phyloP scores from a whole-genome alignment of 257 asterid species.

The Solanum neorickii region DNA sequence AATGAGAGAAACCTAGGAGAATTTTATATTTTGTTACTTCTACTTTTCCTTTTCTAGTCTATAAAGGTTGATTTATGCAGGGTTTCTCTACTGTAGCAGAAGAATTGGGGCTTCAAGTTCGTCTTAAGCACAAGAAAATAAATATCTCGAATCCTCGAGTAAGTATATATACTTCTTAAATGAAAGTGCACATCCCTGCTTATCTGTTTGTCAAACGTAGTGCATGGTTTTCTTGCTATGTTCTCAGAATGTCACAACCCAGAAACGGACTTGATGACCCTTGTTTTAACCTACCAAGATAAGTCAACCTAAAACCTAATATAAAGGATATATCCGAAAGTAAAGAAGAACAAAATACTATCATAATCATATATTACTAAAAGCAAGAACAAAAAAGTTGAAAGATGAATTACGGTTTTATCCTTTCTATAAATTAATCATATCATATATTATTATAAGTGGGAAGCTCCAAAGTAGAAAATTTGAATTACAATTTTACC shows the following conservation, averaged over 20 bases:
- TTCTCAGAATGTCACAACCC: not conserved
- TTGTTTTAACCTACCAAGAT: not conserved
- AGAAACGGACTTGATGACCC: not conserved
- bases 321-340: not conserved
- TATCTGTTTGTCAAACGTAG: not conserved
- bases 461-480: too few species aligned
- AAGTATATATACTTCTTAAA: slow-evolving; percentile 17
- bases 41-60: not conserved
- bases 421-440: too few species aligned
- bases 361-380: not conserved
- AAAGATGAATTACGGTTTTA: too few species aligned
- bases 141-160: slow-evolving; percentile 94
- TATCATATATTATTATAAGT: too few species aligned
- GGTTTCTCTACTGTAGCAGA: slow-evolving; percentile 66
- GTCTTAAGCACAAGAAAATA: slow-evolving; percentile 91
- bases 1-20: not conserved
- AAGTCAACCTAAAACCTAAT: not conserved
- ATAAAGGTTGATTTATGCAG: slow-evolving; percentile 35
- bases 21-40: not conserved
- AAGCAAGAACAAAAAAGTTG: too few species aligned
- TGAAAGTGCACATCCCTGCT: not conserved
- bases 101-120: slow-evolving; percentile 73
- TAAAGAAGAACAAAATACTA: not conserved
- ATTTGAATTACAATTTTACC: too few species aligned
- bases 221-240: not conserved